Conservation (phyloP, 306 rosid genomes). For the Trichosanthes truncata region DNA sequence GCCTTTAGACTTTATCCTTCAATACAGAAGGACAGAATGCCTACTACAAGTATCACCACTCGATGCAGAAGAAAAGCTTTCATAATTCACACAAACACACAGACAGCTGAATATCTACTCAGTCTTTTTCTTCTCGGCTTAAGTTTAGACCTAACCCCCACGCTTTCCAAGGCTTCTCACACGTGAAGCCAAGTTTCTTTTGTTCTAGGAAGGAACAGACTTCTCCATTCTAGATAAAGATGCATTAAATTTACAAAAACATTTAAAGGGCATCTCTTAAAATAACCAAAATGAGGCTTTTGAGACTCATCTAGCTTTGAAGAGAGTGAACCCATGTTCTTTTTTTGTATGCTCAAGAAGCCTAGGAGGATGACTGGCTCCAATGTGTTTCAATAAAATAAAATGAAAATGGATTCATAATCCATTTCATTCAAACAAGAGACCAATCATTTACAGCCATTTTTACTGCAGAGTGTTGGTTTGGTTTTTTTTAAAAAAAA, state of each 20-base stretch:
- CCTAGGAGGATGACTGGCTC: not conserved
- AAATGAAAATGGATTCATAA: not conserved
- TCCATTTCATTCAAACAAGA: not conserved
- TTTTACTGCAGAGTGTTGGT: not conserved
- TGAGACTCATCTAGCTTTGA: not conserved
- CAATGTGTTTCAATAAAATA: not conserved
- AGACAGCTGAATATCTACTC: not conserved
- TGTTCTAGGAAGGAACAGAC: not conserved
- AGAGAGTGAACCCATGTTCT: not conserved
- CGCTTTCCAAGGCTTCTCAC: constrained; percentile 20
- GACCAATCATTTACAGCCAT: not conserved
- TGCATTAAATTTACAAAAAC: not conserved
- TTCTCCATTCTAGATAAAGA: not conserved
- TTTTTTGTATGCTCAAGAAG: not conserved
- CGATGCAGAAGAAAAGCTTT: not conserved
- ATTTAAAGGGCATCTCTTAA: not conserved
- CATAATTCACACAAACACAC: not conserved
- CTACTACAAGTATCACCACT: not conserved
- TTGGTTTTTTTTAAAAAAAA: not conserved
- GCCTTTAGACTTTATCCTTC: not conserved
- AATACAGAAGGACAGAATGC: not conserved
- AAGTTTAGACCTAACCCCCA: not conserved
- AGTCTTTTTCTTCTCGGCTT: constrained; percentile 1
- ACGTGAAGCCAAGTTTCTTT: constrained; percentile 19
- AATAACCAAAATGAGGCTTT: not conserved